phyloP scores from a whole-genome alignment of 495 filamentous ascomycete species.

The Alectoria sarmentosa region DNA sequence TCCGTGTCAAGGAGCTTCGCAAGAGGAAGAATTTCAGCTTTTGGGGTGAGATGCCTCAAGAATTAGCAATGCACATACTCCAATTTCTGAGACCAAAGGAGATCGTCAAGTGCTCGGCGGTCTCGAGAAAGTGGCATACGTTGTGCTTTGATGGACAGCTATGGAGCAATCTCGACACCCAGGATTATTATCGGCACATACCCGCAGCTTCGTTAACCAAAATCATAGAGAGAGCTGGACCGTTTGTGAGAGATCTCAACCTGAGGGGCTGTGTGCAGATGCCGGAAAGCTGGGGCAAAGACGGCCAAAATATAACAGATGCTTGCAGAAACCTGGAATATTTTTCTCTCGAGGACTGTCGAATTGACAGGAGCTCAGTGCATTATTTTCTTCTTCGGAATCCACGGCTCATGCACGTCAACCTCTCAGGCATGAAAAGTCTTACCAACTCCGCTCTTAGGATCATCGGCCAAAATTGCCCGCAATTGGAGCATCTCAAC shows the following conservation, averaged over 20 bases:
- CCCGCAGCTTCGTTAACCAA: constrained; percentile 74
- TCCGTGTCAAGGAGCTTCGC: constrained; percentile 26
- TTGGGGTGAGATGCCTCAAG: constrained; percentile 73
- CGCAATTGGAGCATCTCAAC: constrained; percentile 72
- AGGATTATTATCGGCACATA: constrained; percentile 82
- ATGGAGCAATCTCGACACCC: constrained; percentile 77
- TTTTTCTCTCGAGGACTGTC: constrained; percentile 81
- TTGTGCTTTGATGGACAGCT: constrained; percentile 95
- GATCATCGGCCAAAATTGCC: constrained; percentile 78
- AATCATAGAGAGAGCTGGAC: constrained; percentile 76
- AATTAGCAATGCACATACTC: constrained; percentile 75
- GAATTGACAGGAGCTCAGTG: constrained; percentile 70
- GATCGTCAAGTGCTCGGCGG: constrained; percentile 69
- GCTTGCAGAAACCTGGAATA: constrained; percentile 81
- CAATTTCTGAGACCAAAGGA: constrained; percentile 71
- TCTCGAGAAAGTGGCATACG: constrained; percentile 73
- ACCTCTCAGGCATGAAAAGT: constrained; percentile 69
- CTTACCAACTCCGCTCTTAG: constrained; percentile 83
- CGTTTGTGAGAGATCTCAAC: constrained; percentile 88
- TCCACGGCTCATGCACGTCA: constrained; percentile 67
- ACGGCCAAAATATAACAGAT: constrained; percentile 60
- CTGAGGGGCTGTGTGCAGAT: constrained; percentile 71
- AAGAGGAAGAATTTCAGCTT: constrained; percentile 55
- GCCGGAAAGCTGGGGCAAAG: constrained; percentile 66
- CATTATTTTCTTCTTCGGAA: constrained; percentile 78